These are phyloP conservation scores for Phytophthora fragariaefolia DNA, from an alignment of 352 stramenopile species.

Conservation along the genomic window DNA sequence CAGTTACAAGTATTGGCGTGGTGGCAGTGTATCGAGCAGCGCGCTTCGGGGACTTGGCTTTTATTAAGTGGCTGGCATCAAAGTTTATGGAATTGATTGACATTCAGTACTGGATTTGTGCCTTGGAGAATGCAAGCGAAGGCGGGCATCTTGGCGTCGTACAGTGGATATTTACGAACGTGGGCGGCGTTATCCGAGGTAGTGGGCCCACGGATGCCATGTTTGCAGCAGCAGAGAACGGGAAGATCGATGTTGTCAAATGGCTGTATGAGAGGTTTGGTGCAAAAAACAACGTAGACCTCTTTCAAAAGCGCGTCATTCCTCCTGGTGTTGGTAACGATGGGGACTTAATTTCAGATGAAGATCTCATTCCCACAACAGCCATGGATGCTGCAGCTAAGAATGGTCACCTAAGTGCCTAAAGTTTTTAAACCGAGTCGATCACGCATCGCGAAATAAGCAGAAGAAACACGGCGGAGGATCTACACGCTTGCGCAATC, in stretches of 20 bases:
- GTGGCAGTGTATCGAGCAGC: conserved; percentile 12
- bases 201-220: conserved; percentile 11
- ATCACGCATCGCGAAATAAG: conserved; percentile 2
- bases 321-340: not conserved
- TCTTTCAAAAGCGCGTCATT: not conserved
- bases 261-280: conserved; percentile 15
- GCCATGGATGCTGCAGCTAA: conserved; percentile 18
- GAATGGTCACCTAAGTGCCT: conserved; percentile 14
- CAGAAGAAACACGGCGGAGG: conserved; percentile 3
- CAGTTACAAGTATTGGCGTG: not conserved
- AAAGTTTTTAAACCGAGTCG: conserved; percentile 8
- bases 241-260: conserved; percentile 11
- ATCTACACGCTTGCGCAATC: not conserved
- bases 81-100: not conserved
- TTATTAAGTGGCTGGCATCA: conserved; percentile 10
- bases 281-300: not conserved
- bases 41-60: conserved; percentile 14
- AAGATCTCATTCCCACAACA: conserved; percentile 8
- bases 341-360: not conserved
- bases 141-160: conserved; percentile 5
- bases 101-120: not conserved
- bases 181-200: conserved; percentile 4
- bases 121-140: conserved; percentile 1
- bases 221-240: conserved; percentile 15
- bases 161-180: conserved; percentile 13